Evolutionary conservation across 164 flowering plant species (phyloP).

Genomic region (Sedum album): DNA sequence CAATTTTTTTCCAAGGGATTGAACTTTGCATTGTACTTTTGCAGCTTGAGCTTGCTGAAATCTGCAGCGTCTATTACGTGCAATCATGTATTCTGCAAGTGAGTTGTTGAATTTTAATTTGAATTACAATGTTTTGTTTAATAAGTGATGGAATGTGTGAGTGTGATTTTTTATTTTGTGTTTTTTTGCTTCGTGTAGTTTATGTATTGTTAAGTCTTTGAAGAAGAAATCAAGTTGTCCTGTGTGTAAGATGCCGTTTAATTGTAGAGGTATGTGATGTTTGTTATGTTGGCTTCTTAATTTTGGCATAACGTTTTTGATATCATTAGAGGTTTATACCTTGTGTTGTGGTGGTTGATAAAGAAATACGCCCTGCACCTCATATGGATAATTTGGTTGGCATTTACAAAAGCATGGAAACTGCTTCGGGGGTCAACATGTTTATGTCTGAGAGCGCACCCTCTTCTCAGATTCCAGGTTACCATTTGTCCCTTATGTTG

Average conservation of each 20-base stretch:
- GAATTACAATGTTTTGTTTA: background rate
- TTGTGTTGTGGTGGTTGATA: conserved; percentile 4
- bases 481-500: background rate
- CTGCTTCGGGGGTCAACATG: conserved; percentile 65
- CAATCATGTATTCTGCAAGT: conserved; percentile 44
- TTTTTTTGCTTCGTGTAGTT: conserved; percentile 29
- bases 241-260: conserved; percentile 83
- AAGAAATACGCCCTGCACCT: conserved; percentile 87
- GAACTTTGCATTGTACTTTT: background rate
- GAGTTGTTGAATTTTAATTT: conserved; percentile 16
- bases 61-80: conserved; percentile 76
- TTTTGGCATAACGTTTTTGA: no score
- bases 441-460: conserved; percentile 57
- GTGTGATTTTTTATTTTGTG: background rate
- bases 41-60: conserved; percentile 72
- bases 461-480: conserved; percentile 37
- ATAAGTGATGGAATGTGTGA: background rate
- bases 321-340: background rate
- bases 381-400: conserved; percentile 92
- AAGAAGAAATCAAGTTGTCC: conserved; percentile 66
- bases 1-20: no score
- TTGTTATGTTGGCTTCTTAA: background rate
- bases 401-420: conserved; percentile 91
- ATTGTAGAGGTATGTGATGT: conserved; percentile 59
- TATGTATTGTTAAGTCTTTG: conserved; percentile 70